A percentile compares a stretch with the other conserved stretches of the same genome.
Conservation (phyloP, 768 basidiomycete genomes). For the Tricholoma bakamatsutake region DNA sequence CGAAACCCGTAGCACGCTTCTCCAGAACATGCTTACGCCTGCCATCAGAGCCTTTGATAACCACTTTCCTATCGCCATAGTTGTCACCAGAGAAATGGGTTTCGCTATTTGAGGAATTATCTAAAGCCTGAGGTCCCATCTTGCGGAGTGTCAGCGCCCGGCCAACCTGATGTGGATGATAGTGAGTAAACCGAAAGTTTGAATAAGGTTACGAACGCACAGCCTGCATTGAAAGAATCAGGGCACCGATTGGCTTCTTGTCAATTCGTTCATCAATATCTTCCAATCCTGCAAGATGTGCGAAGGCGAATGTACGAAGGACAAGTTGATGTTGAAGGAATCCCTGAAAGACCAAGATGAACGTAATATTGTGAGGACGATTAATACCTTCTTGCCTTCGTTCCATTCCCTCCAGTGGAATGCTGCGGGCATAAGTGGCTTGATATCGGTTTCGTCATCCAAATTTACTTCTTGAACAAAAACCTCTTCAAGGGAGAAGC, state of each 20-base stretch:
- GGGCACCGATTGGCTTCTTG: not conserved
- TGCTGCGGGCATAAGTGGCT: not conserved
- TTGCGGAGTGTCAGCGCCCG: not conserved
- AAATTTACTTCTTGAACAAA: not conserved
- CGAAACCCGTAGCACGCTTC: not conserved
- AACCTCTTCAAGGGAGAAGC: not conserved
- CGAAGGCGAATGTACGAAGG: not conserved
- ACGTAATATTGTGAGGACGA: not conserved
- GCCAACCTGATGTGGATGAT: not conserved
- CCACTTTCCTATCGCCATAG: not conserved
- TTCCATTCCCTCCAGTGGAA: not conserved
- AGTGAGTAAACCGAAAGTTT: not conserved
- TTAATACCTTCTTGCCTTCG: not conserved
- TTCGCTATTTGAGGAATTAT: too few species aligned
- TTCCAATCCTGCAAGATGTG: not conserved
- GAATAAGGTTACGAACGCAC: not conserved
- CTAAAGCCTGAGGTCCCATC: not conserved
- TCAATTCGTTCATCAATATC: not conserved
- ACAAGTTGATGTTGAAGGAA: not conserved
- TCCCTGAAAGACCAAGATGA: not conserved
- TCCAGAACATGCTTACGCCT: not conserved
- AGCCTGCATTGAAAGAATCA: not conserved
- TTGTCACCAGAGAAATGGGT: not conserved
- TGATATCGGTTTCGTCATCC: too few species aligned
- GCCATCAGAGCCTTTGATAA: not conserved